Percentiles rank a stretch among this genome's conserved stretches.
Evolutionary conservation across 176 grass and related monocot genomes (phyloP).

Genomic region (Aegilops bicornis): DNA sequence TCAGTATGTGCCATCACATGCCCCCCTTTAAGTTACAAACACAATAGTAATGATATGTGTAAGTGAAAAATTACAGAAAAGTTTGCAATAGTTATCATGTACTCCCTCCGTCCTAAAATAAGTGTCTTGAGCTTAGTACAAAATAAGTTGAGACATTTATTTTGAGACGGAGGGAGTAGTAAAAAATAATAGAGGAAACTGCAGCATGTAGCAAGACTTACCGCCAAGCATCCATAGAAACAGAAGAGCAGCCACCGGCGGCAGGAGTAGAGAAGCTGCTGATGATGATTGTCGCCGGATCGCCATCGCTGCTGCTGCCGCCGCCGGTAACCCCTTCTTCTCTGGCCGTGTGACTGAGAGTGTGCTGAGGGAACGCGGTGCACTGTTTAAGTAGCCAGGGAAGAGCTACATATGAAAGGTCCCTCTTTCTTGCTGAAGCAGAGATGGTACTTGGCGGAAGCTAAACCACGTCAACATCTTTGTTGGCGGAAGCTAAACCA

Average conservation of each 20-base stretch:
- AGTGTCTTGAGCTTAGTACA: no score
- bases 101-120: no score
- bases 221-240: conserved; percentile 12
- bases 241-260: neutral
- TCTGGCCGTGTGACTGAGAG: neutral
- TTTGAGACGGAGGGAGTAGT: neutral
- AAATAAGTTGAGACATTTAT: no score
- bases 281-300: neutral
- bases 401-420: conserved; percentile 8
- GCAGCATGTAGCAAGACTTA: neutral
- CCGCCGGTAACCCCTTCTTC: neutral
- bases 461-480: neutral
- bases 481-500: neutral
- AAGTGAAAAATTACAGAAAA: conserved; percentile 1
- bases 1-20: neutral
- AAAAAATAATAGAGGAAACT: neutral
- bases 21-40: neutral
- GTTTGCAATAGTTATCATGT: neutral
- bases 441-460: neutral
- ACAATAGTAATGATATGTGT: neutral
- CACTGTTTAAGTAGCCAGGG: conserved; percentile 1
- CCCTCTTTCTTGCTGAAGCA: neutral
- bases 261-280: neutral
- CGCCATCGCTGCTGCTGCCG: neutral
- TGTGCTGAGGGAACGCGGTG: neutral